Evolutionary conservation across 352 stramenopile genomes (phyloP).

Genomic region (Globisporangium barbulae): DNA sequence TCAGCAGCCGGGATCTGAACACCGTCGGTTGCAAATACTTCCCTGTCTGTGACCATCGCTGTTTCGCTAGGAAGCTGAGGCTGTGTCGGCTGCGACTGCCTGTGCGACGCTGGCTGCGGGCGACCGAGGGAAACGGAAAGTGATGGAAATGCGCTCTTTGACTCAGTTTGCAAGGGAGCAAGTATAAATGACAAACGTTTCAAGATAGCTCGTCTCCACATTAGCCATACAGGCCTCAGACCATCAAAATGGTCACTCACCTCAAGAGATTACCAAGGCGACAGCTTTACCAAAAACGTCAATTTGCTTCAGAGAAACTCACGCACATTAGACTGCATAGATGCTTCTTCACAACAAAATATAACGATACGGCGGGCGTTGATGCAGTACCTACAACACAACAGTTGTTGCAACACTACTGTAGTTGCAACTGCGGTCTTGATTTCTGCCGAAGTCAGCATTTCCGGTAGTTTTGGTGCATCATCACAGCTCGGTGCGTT

Average conservation of each 20-base stretch:
- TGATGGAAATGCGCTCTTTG: too few species aligned
- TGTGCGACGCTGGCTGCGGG: too few species aligned
- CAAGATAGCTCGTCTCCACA: not conserved
- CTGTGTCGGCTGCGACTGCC: not conserved
- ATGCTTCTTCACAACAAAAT: not conserved
- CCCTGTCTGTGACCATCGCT: not conserved
- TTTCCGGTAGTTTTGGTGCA: not conserved
- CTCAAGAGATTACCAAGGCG: not conserved
- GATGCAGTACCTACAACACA: not conserved
- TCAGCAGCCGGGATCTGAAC: not conserved
- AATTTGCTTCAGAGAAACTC: not conserved
- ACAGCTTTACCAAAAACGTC: not conserved
- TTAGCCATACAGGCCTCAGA: not conserved
- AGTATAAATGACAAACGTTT: not conserved
- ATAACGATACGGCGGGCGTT: not conserved
- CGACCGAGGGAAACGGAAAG: too few species aligned
- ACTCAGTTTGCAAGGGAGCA: too few species aligned
- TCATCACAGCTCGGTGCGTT: conserved; percentile 31
- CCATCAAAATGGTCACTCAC: not conserved
- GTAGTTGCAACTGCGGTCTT: not conserved
- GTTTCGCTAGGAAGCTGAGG: not conserved
- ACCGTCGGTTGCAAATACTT: not conserved
- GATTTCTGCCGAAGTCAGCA: not conserved
- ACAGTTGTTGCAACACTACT: too few species aligned
- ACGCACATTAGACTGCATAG: not conserved